Percentiles rank a stretch among this genome's conserved stretches.
These are phyloP conservation scores for Floccularia luteovirens DNA, from an alignment of 768 basidiomycete genomes.

Conservation along the genomic window DNA sequence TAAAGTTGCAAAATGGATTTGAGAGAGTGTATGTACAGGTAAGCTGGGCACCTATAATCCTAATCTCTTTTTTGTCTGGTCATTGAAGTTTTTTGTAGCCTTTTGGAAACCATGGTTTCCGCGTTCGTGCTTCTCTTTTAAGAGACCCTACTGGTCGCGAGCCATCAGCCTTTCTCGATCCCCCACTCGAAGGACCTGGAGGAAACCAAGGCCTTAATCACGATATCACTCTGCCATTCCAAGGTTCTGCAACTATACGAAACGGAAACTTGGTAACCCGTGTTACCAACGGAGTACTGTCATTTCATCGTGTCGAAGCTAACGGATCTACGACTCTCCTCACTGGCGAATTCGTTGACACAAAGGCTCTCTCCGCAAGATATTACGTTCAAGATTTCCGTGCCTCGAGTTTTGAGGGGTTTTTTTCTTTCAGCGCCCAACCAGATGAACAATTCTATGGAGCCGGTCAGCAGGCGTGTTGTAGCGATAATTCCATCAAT, in stretches of 20 bases:
- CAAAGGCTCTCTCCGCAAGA: slow-evolving; percentile 19
- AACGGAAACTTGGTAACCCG: slow-evolving; percentile 23
- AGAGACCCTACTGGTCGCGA: slow-evolving; percentile 25
- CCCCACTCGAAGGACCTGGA: slow-evolving; percentile 25
- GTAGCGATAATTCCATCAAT: slow-evolving; percentile 25
- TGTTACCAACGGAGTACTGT: slow-evolving; percentile 15
- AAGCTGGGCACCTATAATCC: slow-evolving; percentile 1
- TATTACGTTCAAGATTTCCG: slow-evolving; percentile 24
- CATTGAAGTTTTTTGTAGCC: slow-evolving; percentile 13
- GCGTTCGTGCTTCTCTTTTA: slow-evolving; percentile 24
- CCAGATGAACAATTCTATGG: slow-evolving; percentile 28
- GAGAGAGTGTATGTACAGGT: slow-evolving; percentile 25
- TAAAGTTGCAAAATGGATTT: slow-evolving; percentile 26
- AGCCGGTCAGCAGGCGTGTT: slow-evolving; percentile 27
- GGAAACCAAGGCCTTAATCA: slow-evolving; percentile 19
- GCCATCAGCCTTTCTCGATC: slow-evolving; percentile 24
- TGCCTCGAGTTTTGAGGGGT: slow-evolving; percentile 19
- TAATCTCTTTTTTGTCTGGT: not conserved
- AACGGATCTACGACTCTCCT: slow-evolving; percentile 19
- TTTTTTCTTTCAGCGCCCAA: slow-evolving; percentile 22
- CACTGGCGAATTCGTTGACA: slow-evolving; percentile 21
- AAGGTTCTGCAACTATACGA: slow-evolving; percentile 19
- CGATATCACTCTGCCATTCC: slow-evolving; percentile 19
- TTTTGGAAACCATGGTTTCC: slow-evolving; percentile 26
- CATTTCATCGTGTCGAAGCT: slow-evolving; percentile 20